phyloP scores from a whole-genome alignment of 495 filamentous ascomycete genomes.

The Halenospora varia region DNA sequence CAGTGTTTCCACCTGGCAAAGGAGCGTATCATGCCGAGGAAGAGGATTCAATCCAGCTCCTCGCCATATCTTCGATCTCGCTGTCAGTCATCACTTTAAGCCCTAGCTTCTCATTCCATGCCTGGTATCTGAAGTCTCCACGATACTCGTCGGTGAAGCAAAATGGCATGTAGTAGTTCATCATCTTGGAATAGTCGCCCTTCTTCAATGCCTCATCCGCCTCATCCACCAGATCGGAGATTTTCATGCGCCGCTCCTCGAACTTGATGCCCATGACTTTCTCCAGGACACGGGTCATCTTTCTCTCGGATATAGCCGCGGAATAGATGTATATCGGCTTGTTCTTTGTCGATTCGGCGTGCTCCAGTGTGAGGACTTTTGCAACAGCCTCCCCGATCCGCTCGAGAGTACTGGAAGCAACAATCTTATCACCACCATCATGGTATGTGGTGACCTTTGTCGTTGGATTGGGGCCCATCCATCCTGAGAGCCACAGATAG shows the following conservation, averaged over 20 bases:
- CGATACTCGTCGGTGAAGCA: conserved; percentile 9
- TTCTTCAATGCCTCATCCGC: not conserved
- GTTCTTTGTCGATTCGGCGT: conserved; percentile 46
- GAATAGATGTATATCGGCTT: conserved; percentile 34
- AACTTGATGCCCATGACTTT: conserved; percentile 2
- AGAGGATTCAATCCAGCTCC: conserved; percentile 36
- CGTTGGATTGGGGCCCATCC: conserved; percentile 31
- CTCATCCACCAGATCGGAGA: not conserved
- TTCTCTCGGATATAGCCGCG: not conserved
- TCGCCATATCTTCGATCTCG: conserved; percentile 4
- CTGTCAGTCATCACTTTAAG: conserved; percentile 6
- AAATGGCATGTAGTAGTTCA: conserved; percentile 5
- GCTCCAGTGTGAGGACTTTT: conserved; percentile 28
- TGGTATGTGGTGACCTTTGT: conserved; percentile 30
- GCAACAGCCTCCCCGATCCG: conserved; percentile 37
- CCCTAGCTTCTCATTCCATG: conserved; percentile 2
- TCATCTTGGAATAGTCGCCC: conserved; percentile 1
- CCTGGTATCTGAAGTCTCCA: conserved; percentile 4
- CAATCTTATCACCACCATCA: conserved; percentile 38
- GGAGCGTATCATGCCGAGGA: not conserved
- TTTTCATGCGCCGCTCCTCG: not conserved
- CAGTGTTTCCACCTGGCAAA: not conserved
- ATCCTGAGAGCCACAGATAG: conserved; percentile 30
- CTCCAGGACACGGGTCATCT: not conserved
- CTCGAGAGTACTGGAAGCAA: conserved; percentile 36